Evolutionary conservation across 352 stramenopile genomes (phyloP).

Genomic region (Phytophthora crassamura): DNA sequence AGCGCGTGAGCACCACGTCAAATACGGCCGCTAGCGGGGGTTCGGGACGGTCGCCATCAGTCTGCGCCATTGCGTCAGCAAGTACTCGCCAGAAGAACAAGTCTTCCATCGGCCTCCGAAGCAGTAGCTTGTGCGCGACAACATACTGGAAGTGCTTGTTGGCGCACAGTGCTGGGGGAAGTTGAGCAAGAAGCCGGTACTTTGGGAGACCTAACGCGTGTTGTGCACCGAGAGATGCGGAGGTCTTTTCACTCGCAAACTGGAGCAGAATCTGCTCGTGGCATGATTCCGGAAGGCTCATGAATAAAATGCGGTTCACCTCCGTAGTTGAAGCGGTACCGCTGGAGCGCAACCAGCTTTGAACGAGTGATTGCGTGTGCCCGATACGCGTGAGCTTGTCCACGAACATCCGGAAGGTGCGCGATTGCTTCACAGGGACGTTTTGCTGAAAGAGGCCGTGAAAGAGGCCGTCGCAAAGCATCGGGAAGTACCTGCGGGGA

Average conservation of each 20-base stretch:
- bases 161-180: slow-evolving; percentile 40
- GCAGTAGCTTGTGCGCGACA: slow-evolving; percentile 66
- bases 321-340: slow-evolving; percentile 12
- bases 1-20: slow-evolving; percentile 61
- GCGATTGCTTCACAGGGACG: slow-evolving; percentile 1
- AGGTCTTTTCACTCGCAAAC: slow-evolving; percentile 35
- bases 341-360: slow-evolving; percentile 55
- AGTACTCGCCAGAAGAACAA: slow-evolving; percentile 60
- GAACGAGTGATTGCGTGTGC: slow-evolving; percentile 45
- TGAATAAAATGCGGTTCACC: slow-evolving; percentile 44
- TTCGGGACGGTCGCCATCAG: slow-evolving; percentile 12
- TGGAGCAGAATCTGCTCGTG: slow-evolving; percentile 60
- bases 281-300: slow-evolving; percentile 54
- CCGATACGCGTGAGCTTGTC: slow-evolving; percentile 73
- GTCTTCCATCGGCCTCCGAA: slow-evolving; percentile 55
- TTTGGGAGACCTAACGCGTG: slow-evolving; percentile 43
- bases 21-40: slow-evolving; percentile 54
- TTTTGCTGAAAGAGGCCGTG: slow-evolving; percentile 15
- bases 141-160: slow-evolving; percentile 75
- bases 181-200: slow-evolving; percentile 56
- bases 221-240: slow-evolving; percentile 1
- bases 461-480: slow-evolving; percentile 57
- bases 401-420: slow-evolving; percentile 62
- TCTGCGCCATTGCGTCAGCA: slow-evolving; percentile 42
- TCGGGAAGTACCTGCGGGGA: slow-evolving; percentile 50